Conservation (phyloP, 2,329 filamentous ascomycete species). For the Microsporum canis region DNA sequence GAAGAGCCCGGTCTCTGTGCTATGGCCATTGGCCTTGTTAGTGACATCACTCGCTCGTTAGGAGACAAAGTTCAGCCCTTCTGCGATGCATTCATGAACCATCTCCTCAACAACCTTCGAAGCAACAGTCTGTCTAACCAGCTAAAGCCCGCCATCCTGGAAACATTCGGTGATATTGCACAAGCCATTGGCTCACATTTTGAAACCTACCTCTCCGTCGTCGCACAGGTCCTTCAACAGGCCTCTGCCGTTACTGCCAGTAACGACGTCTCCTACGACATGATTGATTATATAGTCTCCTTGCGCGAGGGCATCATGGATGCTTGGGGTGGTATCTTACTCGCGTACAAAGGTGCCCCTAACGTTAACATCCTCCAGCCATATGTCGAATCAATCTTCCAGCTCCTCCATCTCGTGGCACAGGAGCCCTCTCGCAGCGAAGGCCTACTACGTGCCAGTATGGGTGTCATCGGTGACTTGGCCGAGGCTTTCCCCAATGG, state of each 20-base stretch:
- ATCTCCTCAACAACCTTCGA: conserved; percentile 82
- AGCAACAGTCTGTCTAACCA: conserved; percentile 82
- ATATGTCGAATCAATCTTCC: conserved; percentile 76
- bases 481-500: conserved; percentile 88
- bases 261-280: conserved; percentile 77
- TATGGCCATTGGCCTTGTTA: conserved; percentile 94
- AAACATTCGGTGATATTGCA: conserved; percentile 96
- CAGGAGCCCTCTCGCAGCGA: conserved; percentile 82
- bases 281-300: conserved; percentile 92
- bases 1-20: conserved; percentile 89
- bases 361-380: conserved; percentile 56
- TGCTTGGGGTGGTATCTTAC: conserved; percentile 93
- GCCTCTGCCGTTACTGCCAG: conserved; percentile 71
- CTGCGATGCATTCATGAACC: conserved; percentile 98
- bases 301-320: conserved; percentile 97
- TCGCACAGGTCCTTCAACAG: conserved; percentile 88
- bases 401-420: conserved; percentile 68
- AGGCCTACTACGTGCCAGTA: conserved; percentile 78
- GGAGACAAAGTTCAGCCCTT: conserved; percentile 85
- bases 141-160: conserved; percentile 94
- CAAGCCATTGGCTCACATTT: conserved; percentile 86
- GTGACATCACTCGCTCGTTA: conserved; percentile 86
- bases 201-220: conserved; percentile 82
- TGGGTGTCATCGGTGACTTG: conserved; percentile 95
- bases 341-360: conserved; percentile 68